Conservation (phyloP, 768 basidiomycete genomes). For the Chlorophyllum brunneum region DNA sequence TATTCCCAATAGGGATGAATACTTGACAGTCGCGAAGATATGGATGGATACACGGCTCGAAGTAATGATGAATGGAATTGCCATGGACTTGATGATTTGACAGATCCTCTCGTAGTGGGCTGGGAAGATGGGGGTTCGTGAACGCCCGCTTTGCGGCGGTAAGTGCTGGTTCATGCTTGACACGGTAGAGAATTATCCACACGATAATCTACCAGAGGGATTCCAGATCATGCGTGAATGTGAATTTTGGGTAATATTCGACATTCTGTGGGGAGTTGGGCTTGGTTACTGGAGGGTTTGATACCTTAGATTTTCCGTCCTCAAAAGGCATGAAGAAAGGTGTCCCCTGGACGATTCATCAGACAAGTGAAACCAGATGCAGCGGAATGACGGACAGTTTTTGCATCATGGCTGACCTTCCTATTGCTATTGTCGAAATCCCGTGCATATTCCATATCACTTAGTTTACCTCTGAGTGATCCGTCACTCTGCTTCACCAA, state of each 20-base stretch:
- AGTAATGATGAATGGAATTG: no score
- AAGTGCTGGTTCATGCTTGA: not conserved
- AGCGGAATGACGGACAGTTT: not conserved
- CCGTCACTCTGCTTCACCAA: not conserved
- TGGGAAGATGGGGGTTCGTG: not conserved
- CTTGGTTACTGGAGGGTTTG: not conserved
- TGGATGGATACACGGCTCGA: no score
- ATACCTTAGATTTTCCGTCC: not conserved
- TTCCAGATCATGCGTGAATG: not conserved
- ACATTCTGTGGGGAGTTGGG: no score
- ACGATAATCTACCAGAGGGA: not conserved
- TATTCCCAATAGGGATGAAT: no score
- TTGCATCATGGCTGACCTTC: no score
- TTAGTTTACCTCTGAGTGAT: not conserved
- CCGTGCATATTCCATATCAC: conserved; percentile 13
- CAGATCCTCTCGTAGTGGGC: no score
- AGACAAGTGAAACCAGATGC: no score
- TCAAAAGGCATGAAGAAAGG: conserved; percentile 2
- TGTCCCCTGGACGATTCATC: not conserved
- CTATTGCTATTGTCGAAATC: no score
- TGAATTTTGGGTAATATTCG: not conserved
- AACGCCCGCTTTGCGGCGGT: not conserved
- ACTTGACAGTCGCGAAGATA: no score
- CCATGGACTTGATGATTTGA: no score
- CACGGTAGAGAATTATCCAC: not conserved